Base-by-base conservation (phyloP, 805 yeast species). In the Candida orba region DNA sequence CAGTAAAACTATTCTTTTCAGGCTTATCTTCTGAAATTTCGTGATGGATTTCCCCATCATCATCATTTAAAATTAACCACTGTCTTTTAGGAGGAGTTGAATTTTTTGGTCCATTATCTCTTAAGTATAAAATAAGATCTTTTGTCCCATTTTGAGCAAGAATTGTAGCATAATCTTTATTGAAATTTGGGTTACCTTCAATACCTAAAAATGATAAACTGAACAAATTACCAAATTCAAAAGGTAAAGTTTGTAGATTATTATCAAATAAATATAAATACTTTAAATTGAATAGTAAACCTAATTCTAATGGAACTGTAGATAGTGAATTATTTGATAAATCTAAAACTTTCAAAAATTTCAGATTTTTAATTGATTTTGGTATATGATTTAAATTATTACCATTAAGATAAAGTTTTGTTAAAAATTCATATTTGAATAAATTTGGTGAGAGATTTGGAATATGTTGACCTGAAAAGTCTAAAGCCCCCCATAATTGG, bases 401-500 rank as follows among this genome's bases (percentile, higher is more conserved):
- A 57, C 95, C 95, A 65, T 84, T 88, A 53, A 93, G 67, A 62
- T 85, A 93, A 43, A 93, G 69, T 48, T 91, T 82, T 58, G 91
- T 93, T 56, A 93, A 73, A 55, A 93, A 93, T 47, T 76, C 75
- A 63, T 89, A 93, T 37, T 79, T 77, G 70, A 88, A 88, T 37
- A 93, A 64, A 53, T 80, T 79, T 18, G 83, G 76, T n/a, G 87
- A 76, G 27, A 91, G 52, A 45, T 77, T 74, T 49, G 78, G 69
- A 41, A 93, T 70, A 30, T 91, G 86, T 63, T 93, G 95, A 47
- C 96, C 96, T 51, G 95, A 80, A 51, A 91, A 69, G 66, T 93
- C 99, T 51, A 93, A 69, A 6, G 90, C 91, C 42, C 95, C 84
- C 99, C 99, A 93, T 58, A 85, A 74, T 66, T 90, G 97, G 47